Conservation (phyloP, 768 basidiomycete species). For the Holtermanniella nyarrowii region DNA sequence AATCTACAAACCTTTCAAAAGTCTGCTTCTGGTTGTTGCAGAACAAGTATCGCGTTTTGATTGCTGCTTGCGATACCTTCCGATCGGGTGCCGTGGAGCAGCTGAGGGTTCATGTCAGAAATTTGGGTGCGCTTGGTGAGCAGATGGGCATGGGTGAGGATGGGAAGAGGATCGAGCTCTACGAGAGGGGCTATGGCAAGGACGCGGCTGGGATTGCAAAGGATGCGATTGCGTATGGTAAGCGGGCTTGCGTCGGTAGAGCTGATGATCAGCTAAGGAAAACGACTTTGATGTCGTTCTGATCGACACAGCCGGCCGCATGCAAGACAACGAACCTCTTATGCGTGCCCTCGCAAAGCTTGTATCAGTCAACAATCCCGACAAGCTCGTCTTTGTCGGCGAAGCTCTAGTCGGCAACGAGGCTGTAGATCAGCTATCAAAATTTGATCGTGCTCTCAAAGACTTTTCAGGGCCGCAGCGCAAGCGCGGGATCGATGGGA, state of each 20-base stretch:
- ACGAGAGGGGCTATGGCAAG: constrained; percentile 94
- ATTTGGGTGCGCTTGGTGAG: constrained; percentile 71
- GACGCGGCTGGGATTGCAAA: constrained; percentile 97
- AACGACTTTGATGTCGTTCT: constrained; percentile 91
- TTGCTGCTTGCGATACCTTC: constrained; percentile 98
- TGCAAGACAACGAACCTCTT: constrained; percentile 99
- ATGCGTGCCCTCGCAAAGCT: constrained; percentile 89
- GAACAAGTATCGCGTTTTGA: constrained; percentile 82
- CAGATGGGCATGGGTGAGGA: constrained; percentile 48
- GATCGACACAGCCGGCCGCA: constrained; percentile 94
- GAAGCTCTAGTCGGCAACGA: constrained; percentile 98
- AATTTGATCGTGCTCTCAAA: constrained; percentile 86
- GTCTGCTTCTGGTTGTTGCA: constrained; percentile 99
- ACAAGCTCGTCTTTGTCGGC: constrained; percentile 96
- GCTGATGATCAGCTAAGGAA: constrained; percentile 55
- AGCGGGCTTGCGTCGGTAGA: constrained; percentile 20
- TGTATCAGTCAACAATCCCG: constrained; percentile 83
- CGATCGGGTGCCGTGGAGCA: constrained; percentile 94
- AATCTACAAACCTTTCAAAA: constrained; percentile 94
- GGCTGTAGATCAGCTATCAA: constrained; percentile 92
- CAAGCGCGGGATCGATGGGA: constrained; percentile 85
- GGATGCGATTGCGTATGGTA: constrained; percentile 88
- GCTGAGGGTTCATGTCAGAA: constrained; percentile 88
- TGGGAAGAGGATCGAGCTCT: constrained; percentile 67
- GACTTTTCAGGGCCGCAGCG: constrained; percentile 59